These are phyloP conservation scores for Rhynchosporium secalis DNA, from an alignment of 2,329 filamentous ascomycete genomes.

Conservation along the genomic window DNA sequence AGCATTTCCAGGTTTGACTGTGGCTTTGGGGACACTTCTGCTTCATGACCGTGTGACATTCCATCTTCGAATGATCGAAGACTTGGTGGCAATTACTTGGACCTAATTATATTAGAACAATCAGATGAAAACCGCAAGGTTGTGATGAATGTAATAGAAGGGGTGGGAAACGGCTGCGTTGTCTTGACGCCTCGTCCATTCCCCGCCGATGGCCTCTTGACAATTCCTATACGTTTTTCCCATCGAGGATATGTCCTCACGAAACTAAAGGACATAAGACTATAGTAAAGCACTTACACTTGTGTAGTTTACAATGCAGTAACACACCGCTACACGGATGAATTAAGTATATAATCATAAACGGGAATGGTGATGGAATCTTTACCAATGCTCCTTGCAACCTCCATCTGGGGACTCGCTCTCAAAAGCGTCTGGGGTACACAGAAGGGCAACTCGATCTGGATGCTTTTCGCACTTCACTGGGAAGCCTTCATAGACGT, in stretches of 20 bases:
- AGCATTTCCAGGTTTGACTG: constrained; percentile 49
- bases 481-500: constrained; percentile 61
- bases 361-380: constrained; percentile 28
- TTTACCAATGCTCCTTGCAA: constrained; percentile 62
- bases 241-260: too few relatives aligned
- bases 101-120: not conserved
- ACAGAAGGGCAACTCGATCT: constrained; percentile 48
- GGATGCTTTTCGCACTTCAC: constrained; percentile 62
- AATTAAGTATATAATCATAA: constrained; percentile 22
- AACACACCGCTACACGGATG: constrained; percentile 44
- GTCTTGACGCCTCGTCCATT: too few relatives aligned
- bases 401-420: constrained; percentile 67
- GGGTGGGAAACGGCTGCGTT: not conserved
- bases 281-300: constrained; percentile 44
- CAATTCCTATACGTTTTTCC: too few relatives aligned
- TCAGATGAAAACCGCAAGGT: not conserved
- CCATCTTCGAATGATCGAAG: constrained; percentile 54
- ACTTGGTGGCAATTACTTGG: constrained; percentile 61
- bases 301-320: constrained; percentile 59
- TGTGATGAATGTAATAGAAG: not conserved
- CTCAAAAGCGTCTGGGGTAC: constrained; percentile 58
- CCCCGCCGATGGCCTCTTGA: too few relatives aligned
- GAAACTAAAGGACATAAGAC: not conserved
- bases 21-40: constrained; percentile 56
- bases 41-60: constrained; percentile 46